phyloP scores from a whole-genome alignment of 306 rosid species.

The Vigna angularis region DNA sequence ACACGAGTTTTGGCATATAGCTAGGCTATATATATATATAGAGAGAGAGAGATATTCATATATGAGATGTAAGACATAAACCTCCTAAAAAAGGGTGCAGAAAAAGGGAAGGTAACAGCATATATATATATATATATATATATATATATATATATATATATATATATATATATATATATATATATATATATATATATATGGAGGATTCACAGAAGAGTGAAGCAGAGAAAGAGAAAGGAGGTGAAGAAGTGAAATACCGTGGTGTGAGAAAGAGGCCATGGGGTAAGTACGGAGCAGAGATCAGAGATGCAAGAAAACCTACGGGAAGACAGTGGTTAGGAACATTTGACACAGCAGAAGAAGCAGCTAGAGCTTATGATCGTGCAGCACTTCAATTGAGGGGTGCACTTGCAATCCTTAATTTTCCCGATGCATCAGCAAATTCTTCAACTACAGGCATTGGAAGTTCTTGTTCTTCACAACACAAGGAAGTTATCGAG shows the following conservation, averaged over 20 bases:
- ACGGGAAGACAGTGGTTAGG: slow-evolving; percentile 73
- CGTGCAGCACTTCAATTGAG: slow-evolving; percentile 66
- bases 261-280: slow-evolving; percentile 79
- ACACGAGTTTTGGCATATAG: not conserved
- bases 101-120: not conserved
- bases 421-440: slow-evolving; percentile 40
- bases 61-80: no score
- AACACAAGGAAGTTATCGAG: slow-evolving; percentile 42
- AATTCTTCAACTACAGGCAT: not conserved
- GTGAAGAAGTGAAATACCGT: slow-evolving; percentile 58
- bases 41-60: no score
- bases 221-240: slow-evolving; percentile 42
- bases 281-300: slow-evolving; percentile 82
- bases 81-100: not conserved
- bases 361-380: slow-evolving; percentile 83
- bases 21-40: not conserved
- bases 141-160: not conserved
- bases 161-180: no score
- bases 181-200: not conserved
- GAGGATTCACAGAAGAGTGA: slow-evolving; percentile 45
- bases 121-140: no score
- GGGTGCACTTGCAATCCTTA: slow-evolving; percentile 63
- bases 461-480: slow-evolving; percentile 38
- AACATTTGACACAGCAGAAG: slow-evolving; percentile 74
- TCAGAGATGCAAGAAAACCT: slow-evolving; percentile 66